Conservation (phyloP, 2,329 filamentous ascomycete genomes). For the Calonectria naviculata region DNA sequence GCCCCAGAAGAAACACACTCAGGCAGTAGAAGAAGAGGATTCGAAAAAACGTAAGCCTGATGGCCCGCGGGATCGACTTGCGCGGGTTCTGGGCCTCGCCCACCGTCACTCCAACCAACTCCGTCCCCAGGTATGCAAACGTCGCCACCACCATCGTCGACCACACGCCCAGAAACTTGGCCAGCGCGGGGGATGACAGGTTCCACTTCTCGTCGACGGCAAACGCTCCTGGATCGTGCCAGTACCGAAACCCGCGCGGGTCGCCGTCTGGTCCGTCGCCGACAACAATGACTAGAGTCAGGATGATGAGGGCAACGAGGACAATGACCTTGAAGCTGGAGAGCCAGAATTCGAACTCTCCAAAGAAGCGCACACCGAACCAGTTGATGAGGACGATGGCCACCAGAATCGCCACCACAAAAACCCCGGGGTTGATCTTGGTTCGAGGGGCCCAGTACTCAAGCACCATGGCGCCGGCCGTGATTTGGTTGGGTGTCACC, state of each 20-base stretch:
- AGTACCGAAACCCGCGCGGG: constrained; percentile 73
- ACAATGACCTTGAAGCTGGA: constrained; percentile 76
- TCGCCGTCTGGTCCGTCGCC: constrained; percentile 75
- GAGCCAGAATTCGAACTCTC: constrained; percentile 72
- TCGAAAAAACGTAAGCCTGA: constrained; percentile 83
- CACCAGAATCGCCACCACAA: constrained; percentile 78
- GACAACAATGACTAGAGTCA: constrained; percentile 71
- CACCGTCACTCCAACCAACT: constrained; percentile 81
- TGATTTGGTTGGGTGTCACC: constrained; percentile 85
- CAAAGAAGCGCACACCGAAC: constrained; percentile 74
- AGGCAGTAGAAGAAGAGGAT: constrained; percentile 85
- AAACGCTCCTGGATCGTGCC: constrained; percentile 62
- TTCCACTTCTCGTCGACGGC: constrained; percentile 19
- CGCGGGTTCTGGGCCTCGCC: constrained; percentile 84
- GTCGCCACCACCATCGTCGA: constrained; percentile 79
- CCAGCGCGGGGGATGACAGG: constrained; percentile 45
- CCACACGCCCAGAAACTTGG: constrained; percentile 72
- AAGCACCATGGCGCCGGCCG: constrained; percentile 80
- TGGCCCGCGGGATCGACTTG: constrained; percentile 79
- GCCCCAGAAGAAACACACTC: constrained; percentile 78
- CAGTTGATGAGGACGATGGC: constrained; percentile 75
- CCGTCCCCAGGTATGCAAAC: constrained; percentile 82
- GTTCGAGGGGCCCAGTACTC: constrained; percentile 78
- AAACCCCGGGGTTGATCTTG: constrained; percentile 80
- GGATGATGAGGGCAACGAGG: constrained; percentile 73